Conservation (phyloP, 2,329 filamentous ascomycete species). For the Hymenoscyphus infarciens region DNA sequence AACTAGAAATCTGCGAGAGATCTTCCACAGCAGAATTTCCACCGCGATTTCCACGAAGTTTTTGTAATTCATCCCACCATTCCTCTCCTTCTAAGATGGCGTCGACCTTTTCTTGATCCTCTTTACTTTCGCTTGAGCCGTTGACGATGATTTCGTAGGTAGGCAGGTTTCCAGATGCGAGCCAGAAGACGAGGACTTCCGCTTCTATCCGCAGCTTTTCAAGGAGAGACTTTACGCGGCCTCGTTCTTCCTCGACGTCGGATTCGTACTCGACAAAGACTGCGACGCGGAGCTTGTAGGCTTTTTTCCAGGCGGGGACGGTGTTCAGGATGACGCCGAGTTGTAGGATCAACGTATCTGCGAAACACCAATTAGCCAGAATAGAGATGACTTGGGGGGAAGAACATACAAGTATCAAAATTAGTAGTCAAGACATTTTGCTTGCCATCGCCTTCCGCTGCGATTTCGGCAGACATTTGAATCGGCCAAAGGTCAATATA, state of each 20-base stretch:
- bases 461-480: slow-evolving; percentile 85
- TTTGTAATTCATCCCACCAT: slow-evolving; percentile 79
- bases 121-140: slow-evolving; percentile 53
- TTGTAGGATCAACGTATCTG: slow-evolving; percentile 76
- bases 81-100: slow-evolving; percentile 65
- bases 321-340: slow-evolving; percentile 81
- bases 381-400: neutral
- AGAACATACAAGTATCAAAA: slow-evolving; percentile 77
- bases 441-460: slow-evolving; percentile 59
- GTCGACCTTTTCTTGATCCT: slow-evolving; percentile 59
- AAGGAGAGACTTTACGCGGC: slow-evolving; percentile 67
- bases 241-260: slow-evolving; percentile 75
- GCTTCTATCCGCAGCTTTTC: slow-evolving; percentile 81
- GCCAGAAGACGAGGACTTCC: slow-evolving; percentile 74
- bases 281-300: slow-evolving; percentile 69
- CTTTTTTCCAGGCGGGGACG: slow-evolving; percentile 74
- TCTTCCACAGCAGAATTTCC: slow-evolving; percentile 40
- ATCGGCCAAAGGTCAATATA: slow-evolving; percentile 90
- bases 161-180: slow-evolving; percentile 67
- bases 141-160: slow-evolving; percentile 79
- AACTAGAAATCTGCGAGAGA: slow-evolving; percentile 41
- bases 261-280: slow-evolving; percentile 88
- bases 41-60: slow-evolving; percentile 42
- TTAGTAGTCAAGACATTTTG: slow-evolving; percentile 75
- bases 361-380: slow-evolving; percentile 15